These are phyloP conservation scores for Oryza australiensis DNA, from an alignment of 176 grass and related monocot species.

Conservation along the genomic window DNA sequence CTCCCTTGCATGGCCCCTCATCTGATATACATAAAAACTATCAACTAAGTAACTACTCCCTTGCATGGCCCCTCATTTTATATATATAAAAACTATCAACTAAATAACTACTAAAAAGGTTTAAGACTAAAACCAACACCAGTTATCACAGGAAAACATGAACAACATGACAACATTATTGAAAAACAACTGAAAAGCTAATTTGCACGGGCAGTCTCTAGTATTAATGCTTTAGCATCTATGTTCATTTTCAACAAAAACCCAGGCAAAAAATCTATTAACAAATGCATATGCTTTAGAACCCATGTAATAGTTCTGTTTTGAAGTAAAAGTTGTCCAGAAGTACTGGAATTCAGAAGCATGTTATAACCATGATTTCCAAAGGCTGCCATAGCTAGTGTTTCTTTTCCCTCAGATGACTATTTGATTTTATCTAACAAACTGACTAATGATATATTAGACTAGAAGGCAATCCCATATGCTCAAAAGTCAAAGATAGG, in stretches of 20 bases:
- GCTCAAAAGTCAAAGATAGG: neutral
- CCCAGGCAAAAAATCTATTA: neutral
- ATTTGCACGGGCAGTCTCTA: neutral
- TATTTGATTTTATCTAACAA: neutral
- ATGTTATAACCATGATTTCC: neutral
- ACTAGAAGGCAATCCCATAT: slow-evolving; percentile 30
- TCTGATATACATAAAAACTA: neutral
- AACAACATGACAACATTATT: neutral
- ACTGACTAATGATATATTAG: neutral
- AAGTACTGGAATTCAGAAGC: neutral
- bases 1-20: neutral
- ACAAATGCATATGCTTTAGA: neutral
- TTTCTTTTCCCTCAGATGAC: neutral
- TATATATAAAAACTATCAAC: neutral
- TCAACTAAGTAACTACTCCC: neutral
- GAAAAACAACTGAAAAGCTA: neutral
- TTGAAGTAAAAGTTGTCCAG: neutral
- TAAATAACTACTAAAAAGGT: neutral
- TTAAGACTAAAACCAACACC: neutral
- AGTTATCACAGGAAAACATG: neutral
- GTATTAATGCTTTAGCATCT: neutral
- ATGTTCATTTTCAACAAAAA: neutral
- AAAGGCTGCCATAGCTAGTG: neutral
- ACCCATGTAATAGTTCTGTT: neutral
- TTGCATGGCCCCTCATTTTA: neutral